Conservation (phyloP, 768 basidiomycete genomes). For the Artomyces pyxidatus region DNA sequence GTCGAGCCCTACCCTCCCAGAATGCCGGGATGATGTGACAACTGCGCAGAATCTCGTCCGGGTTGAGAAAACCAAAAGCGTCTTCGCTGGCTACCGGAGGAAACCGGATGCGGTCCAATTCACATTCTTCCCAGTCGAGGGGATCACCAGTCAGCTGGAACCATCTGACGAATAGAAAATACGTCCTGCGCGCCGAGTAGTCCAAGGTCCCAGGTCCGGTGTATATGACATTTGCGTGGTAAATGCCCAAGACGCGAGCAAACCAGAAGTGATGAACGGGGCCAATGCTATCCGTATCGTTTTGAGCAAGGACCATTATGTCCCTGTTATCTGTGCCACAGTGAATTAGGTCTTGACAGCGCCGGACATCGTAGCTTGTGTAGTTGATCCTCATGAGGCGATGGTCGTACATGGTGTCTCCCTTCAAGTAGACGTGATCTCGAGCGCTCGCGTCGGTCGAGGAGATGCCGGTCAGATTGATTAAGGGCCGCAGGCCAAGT, state of each 20-base stretch:
- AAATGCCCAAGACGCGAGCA: slow-evolving; percentile 9
- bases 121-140: no score
- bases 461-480: no score
- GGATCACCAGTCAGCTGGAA: background rate
- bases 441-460: no score
- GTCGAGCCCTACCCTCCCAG: background rate
- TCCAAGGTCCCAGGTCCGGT: background rate
- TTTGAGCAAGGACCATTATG: slow-evolving; percentile 16
- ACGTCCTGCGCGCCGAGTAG: background rate
- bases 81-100: slow-evolving; percentile 18
- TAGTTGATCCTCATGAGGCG: slow-evolving; percentile 14
- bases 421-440: slow-evolving; percentile 5
- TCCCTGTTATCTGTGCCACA: background rate
- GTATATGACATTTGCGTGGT: background rate
- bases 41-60: slow-evolving; percentile 28
- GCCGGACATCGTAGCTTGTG: slow-evolving; percentile 18
- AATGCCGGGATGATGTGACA: slow-evolving; percentile 38
- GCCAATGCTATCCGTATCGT: slow-evolving; percentile 4
- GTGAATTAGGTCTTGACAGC: slow-evolving; percentile 14
- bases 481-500: no score
- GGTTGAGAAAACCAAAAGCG: slow-evolving; percentile 41
- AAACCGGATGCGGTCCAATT: slow-evolving; percentile 34
- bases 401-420: slow-evolving; percentile 18
- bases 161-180: slow-evolving; percentile 3
- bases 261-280: slow-evolving; percentile 20